Percentiles rank a stretch among this genome's conserved stretches.
phyloP scores from a whole-genome alignment of 768 basidiomycete species.

The Gyrodon lividus region DNA sequence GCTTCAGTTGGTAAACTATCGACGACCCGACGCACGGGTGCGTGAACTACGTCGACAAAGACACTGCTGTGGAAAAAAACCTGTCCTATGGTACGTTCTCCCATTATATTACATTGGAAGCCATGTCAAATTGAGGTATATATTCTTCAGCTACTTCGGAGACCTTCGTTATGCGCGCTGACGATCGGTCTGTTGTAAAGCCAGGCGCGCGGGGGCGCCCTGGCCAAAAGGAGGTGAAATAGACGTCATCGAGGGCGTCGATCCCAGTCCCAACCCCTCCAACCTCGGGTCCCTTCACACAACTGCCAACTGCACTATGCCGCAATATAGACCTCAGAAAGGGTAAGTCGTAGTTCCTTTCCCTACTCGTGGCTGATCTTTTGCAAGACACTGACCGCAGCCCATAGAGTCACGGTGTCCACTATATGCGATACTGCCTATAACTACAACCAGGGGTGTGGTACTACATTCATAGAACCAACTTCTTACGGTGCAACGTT shows the following conservation, averaged over 20 bases:
- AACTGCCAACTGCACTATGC: conserved; percentile 46
- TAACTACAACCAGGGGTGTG: conserved; percentile 64
- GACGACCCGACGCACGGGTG: conserved; percentile 67
- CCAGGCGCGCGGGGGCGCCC: conserved; percentile 47
- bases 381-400: background rate
- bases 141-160: background rate
- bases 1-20: conserved; percentile 48
- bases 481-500: conserved; percentile 48
- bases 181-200: conserved; percentile 38
- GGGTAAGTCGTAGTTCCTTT: conserved; percentile 38
- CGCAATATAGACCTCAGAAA: conserved; percentile 38
- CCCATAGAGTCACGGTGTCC: conserved; percentile 37
- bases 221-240: conserved; percentile 66
- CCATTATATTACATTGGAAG: background rate
- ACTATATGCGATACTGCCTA: conserved; percentile 48
- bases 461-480: conserved; percentile 39
- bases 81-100: conserved; percentile 45
- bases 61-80: conserved; percentile 40
- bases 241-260: conserved; percentile 64
- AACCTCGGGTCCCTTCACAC: conserved; percentile 61
- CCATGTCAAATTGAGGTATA: background rate
- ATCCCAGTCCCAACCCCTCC: conserved; percentile 34
- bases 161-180: conserved; percentile 60
- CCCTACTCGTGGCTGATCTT: background rate
- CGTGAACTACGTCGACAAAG: conserved; percentile 54